These are phyloP conservation scores for Tinospora cordifolia DNA, from an alignment of 164 flowering plant species.

Conservation along the genomic window DNA sequence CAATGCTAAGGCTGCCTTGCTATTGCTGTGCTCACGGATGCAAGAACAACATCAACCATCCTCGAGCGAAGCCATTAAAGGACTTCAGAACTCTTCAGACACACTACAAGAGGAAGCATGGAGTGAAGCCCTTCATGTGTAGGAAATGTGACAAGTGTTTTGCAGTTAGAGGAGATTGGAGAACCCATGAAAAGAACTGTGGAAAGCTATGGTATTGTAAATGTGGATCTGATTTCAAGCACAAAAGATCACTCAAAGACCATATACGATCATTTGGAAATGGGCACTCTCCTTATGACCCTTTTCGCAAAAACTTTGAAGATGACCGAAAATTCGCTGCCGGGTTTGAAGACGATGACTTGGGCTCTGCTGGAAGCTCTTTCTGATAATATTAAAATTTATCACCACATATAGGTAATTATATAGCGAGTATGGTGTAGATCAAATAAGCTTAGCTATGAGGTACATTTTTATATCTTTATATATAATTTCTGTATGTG, in stretches of 20 bases:
- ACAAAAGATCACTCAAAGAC: conserved; percentile 74
- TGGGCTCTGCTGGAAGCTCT: conserved; percentile 12
- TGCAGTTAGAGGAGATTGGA: conserved; percentile 76
- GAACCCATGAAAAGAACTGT: conserved; percentile 80
- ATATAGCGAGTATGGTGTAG: too few species aligned
- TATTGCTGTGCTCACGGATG: conserved; percentile 73
- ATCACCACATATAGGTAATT: too few species aligned
- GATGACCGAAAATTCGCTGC: conserved; percentile 48
- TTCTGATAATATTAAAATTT: neutral
- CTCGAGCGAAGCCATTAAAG: conserved; percentile 61
- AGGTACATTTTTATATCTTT: too few species aligned
- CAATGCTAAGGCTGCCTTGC: conserved; percentile 74
- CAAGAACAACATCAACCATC: conserved; percentile 84
- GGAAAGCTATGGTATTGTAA: conserved; percentile 74
- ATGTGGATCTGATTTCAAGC: conserved; percentile 80
- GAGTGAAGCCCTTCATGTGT: conserved; percentile 57
- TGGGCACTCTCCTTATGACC: conserved; percentile 55
- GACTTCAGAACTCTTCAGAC: conserved; percentile 77
- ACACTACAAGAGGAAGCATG: conserved; percentile 79
- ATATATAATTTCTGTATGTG: too few species aligned
- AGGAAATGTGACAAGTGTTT: conserved; percentile 59
- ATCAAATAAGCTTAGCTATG: too few species aligned
- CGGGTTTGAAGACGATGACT: conserved; percentile 50
- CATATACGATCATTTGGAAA: conserved; percentile 66
- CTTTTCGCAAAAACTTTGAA: conserved; percentile 42